A percentile compares a stretch with the other conserved stretches of the same genome.
Evolutionary conservation across 2,329 filamentous ascomycete genomes (phyloP).

Genomic region (Dactylellina leptospora): DNA sequence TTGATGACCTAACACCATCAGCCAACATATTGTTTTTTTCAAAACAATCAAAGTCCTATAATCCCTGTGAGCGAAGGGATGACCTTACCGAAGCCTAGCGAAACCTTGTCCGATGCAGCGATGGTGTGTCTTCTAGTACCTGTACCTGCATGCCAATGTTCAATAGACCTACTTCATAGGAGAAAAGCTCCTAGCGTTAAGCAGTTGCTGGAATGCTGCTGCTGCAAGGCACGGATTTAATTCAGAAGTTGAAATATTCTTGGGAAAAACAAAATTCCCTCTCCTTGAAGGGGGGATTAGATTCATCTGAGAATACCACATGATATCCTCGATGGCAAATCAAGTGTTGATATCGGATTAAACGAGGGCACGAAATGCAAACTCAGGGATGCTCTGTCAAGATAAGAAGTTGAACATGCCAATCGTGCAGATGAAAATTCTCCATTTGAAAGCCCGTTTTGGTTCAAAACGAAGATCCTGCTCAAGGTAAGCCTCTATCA

Average conservation of each 20-base stretch:
- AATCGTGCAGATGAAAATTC: conserved; percentile 32
- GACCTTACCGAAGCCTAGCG: conserved; percentile 23
- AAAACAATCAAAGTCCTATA: conserved; percentile 12
- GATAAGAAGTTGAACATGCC: conserved; percentile 27
- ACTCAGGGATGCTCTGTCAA: conserved; percentile 16
- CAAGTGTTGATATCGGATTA: neutral
- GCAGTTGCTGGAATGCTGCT: conserved; percentile 24
- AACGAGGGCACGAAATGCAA: conserved; percentile 6
- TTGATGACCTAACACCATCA: neutral
- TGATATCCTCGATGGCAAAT: too few relatives aligned
- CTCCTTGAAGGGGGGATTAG: too few relatives aligned
- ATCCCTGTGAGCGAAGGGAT: conserved; percentile 19
- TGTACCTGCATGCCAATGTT: conserved; percentile 35
- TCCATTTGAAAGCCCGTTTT: conserved; percentile 42
- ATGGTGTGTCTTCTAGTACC: conserved; percentile 17
- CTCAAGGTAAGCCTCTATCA: conserved; percentile 1
- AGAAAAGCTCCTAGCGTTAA: conserved; percentile 15
- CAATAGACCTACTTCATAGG: conserved; percentile 29
- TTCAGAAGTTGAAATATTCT: conserved; percentile 21
- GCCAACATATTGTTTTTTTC: neutral
- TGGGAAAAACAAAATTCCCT: conserved; percentile 4
- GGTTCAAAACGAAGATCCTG: conserved; percentile 34
- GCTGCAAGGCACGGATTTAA: conserved; percentile 41
- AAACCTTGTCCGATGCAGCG: conserved; percentile 22
- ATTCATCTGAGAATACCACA: too few relatives aligned